Base-by-base conservation (phyloP, 805 yeast species). In the Kuraishia borneana region DNA sequence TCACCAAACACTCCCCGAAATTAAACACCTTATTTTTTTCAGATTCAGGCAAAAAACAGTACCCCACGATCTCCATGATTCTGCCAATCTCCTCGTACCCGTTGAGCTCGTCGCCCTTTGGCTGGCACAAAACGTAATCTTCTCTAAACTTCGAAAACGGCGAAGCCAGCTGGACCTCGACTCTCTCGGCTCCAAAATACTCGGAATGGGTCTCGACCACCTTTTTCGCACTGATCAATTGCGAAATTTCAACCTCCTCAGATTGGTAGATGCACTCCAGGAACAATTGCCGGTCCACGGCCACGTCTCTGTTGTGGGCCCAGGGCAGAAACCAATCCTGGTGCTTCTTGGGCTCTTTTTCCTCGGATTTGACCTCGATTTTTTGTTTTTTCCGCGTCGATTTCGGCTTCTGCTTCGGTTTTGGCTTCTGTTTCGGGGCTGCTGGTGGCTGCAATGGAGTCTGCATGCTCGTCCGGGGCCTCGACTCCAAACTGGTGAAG, bases 31-130 rank as follows among this genome's bases (percentile, higher is more conserved):
- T 42, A 5, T 36, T 26, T 27, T 48, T 46, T 27, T 56, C 51
- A 2, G 48, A 48, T 13, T 53, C 51, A 1, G 73, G 73, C 21
- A 71, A 54, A 41, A 53, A 68, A 8, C 50, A 43, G 18, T 47
- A 20, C 0, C 74, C 58, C 12, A 56, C 46, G 25, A 65, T 35
- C 32, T 63, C 72, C 67, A 71, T 68, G 19, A 54, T 47, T 36
- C 60, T 60, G 4, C 74, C 78, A 35, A 80, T 63, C 44, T 81
- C 89, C 33, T 61, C 68, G 31, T 76, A 56, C 4, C 87, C 83
- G 45, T 77, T 76, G 27, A 74, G 60, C n/a, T 46, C 49, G 38
- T 69, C 76, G 39, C 65, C 65, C 39, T 70, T 72, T 5, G 79
- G 72, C 12, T 56, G 52, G 3, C 68, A 67, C 25, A 76, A 51